phyloP scores from a whole-genome alignment of 106 monocot species.

The Allium fistulosum region DNA sequence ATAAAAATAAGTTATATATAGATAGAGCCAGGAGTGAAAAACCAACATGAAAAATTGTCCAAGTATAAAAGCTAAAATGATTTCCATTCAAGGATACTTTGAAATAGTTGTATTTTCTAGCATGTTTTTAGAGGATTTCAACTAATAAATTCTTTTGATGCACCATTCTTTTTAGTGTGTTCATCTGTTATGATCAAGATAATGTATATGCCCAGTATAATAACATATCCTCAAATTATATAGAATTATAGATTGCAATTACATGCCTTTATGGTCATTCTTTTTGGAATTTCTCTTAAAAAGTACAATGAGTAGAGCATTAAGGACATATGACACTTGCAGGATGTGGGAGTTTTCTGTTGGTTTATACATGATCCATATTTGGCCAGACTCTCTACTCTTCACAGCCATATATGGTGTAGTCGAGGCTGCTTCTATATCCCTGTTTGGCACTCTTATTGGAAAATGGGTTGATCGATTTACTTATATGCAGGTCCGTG shows the following conservation, averaged over 20 bases:
- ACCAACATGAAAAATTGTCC: too few relatives aligned
- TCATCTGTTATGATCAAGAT: too few relatives aligned
- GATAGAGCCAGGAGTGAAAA: too few relatives aligned
- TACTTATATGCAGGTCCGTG: conserved; percentile 46
- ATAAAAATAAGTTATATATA: too few relatives aligned
- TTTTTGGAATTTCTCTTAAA: neutral
- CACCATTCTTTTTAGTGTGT: neutral
- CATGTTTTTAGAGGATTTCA: too few relatives aligned
- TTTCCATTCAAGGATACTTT: too few relatives aligned
- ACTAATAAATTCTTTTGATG: too few relatives aligned
- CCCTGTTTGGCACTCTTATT: conserved; percentile 58
- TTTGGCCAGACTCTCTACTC: conserved; percentile 83
- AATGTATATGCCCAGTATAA: neutral
- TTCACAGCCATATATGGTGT: conserved; percentile 90
- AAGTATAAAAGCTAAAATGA: too few relatives aligned
- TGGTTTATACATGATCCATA: conserved; percentile 85
- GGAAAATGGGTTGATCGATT: conserved; percentile 60
- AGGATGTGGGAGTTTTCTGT: conserved; percentile 99
- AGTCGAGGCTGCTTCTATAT: conserved; percentile 72
- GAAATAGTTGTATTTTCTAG: too few relatives aligned
- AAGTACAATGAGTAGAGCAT: too few relatives aligned
- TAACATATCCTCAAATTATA: neutral
- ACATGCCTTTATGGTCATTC: too few relatives aligned
- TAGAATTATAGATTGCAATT: neutral
- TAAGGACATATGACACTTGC: neutral